A percentile compares a stretch with the other conserved stretches of the same genome.
Conservation (phyloP, 106 monocot genomes). For the Posidonia australis region DNA sequence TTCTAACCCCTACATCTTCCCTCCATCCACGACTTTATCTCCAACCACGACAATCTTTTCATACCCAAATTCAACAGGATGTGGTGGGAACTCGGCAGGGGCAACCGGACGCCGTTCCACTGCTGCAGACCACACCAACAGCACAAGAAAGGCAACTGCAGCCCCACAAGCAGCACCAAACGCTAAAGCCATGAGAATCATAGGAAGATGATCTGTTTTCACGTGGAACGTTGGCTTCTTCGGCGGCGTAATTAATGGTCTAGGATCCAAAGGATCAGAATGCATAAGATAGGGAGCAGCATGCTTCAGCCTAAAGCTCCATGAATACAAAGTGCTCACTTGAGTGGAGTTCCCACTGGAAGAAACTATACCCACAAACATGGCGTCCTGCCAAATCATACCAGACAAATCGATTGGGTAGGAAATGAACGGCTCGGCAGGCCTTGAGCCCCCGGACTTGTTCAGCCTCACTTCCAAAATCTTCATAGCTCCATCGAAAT, state of each 20-base stretch:
- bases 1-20: not conserved
- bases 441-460: slow-evolving; percentile 20
- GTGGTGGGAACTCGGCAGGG: not conserved
- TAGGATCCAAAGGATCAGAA: slow-evolving; percentile 79
- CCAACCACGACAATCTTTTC: slow-evolving; percentile 4
- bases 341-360: slow-evolving; percentile 23
- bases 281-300: slow-evolving; percentile 56
- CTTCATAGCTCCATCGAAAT: slow-evolving; percentile 48
- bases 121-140: slow-evolving; percentile 3
- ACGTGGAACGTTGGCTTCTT: slow-evolving; percentile 2
- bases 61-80: slow-evolving; percentile 8
- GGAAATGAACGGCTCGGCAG: slow-evolving; percentile 21
- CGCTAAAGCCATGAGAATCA: slow-evolving; percentile 25
- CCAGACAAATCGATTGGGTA: slow-evolving; percentile 52
- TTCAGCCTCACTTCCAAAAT: slow-evolving; percentile 40
- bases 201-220: slow-evolving; percentile 14
- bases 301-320: slow-evolving; percentile 49
- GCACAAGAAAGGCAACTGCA: not conserved
- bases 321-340: slow-evolving; percentile 36
- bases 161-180: slow-evolving; percentile 18
- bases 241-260: slow-evolving; percentile 7
- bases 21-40: not conserved
- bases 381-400: slow-evolving; percentile 34
- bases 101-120: slow-evolving; percentile 8
- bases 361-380: slow-evolving; percentile 52